phyloP scores from a whole-genome alignment of 495 filamentous ascomycete genomes.

The Hapsidospora chrysogenum region DNA sequence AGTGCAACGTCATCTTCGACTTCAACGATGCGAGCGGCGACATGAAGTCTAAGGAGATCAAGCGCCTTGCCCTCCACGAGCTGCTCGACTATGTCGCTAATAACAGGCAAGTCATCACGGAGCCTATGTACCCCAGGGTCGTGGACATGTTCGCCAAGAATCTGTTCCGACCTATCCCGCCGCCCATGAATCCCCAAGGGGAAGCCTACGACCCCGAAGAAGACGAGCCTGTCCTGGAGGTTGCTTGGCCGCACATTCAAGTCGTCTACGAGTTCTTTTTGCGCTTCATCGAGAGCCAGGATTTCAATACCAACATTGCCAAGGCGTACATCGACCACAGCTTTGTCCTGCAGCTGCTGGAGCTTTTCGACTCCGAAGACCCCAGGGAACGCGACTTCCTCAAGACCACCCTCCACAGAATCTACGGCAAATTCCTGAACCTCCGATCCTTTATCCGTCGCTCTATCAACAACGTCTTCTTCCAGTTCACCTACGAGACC shows the following conservation, averaged over 20 bases:
- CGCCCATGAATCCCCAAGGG: slow-evolving; percentile 91
- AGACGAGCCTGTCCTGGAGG: slow-evolving; percentile 94
- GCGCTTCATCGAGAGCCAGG: slow-evolving; percentile 96
- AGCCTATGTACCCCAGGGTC: slow-evolving; percentile 96
- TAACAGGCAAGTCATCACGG: slow-evolving; percentile 94
- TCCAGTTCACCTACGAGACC: slow-evolving; percentile 98
- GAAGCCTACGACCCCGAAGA: slow-evolving; percentile 98
- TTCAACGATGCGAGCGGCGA: slow-evolving; percentile 97
- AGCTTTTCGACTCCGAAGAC: slow-evolving; percentile 97
- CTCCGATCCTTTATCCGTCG: slow-evolving; percentile 90
- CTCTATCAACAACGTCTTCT: slow-evolving; percentile 99
- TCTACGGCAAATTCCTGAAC: slow-evolving; percentile 98
- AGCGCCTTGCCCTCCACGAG: slow-evolving; percentile 90
- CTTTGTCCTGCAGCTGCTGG: slow-evolving; percentile 93
- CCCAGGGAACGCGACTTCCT: slow-evolving; percentile 93
- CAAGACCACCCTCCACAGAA: slow-evolving; percentile 94
- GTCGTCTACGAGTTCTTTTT: slow-evolving; percentile 99
- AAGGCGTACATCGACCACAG: slow-evolving; percentile 97
- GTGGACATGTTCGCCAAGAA: slow-evolving; percentile 99
- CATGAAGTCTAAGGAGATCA: slow-evolving; percentile 99
- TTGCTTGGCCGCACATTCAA: slow-evolving; percentile 98
- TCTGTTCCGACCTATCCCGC: slow-evolving; percentile 90
- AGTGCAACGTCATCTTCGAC: slow-evolving; percentile 99
- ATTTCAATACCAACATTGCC: slow-evolving; percentile 99
- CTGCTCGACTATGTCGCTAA: slow-evolving; percentile 96